Evolutionary conservation across 805 yeast genomes (phyloP), one percentile per base, ranked within the genome.

Genomic region (Myxozyma neotropica): DNA sequence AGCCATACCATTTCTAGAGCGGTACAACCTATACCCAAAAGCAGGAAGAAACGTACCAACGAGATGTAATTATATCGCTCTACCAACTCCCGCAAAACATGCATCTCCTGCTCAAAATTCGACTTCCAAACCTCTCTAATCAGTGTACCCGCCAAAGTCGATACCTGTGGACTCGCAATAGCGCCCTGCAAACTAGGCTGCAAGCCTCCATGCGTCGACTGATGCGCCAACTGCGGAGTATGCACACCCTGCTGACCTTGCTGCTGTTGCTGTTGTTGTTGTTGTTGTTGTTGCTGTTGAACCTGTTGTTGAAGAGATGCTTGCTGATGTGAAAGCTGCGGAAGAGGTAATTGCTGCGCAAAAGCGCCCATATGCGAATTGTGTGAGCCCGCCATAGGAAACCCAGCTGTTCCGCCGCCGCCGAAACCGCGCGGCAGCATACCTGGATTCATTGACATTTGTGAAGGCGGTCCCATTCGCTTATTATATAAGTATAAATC

Each of bases 41-140:
- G 10, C 6, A 7, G 6, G 10, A 10, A 29, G 33, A 10, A 10
- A 39, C 56, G 17, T 52, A 63, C 67, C 53, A 66, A 43, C 2
- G 79, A 70, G 7, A 77, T 69, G 54, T 71, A 74, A 48, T 74
- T 74, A 68, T 74, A 77, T 40, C 72, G 70, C 24, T 73, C 70
- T 15, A 73, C 69, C 27, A 75, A 68, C 53, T 72, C 74, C 21
- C 78, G 71, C 39, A 78, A 64, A 19, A 72, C 63, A 17, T 72
- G 71, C 74, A 78, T 72, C 63, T 75, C 77, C 59, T 73, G 74
- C 52, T 72, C 74, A 53, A 77, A 69, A 60, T 77, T 78, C 68
- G 75, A 69, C 44, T 64, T 65, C 80, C 81, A 77, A 19, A 78
- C 80, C 56, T 75, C 72, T 38, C 72, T 58, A 19, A 74, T 62